Base-by-base conservation (phyloP, 768 basidiomycete species). In the Phaeotremella skinneri region DNA sequence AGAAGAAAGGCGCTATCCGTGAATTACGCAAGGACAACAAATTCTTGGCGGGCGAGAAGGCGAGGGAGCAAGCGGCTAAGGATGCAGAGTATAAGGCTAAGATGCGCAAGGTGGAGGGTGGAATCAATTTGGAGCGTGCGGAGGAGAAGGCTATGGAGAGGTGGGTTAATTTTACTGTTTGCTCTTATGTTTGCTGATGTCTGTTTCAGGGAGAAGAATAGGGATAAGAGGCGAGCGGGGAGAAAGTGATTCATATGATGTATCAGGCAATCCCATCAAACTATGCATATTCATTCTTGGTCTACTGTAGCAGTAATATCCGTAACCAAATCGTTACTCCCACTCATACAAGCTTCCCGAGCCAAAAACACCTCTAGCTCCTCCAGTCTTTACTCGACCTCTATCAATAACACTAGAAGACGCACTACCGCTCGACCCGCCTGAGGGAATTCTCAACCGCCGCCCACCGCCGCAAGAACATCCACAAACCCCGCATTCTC, bases 11-110 rank as follows among this genome's bases (percentile, higher is more conserved):
- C 43, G 96, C 96, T 3, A 91, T 99, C 62, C 82, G 94, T 47
- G 96, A 99, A 74, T 81, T 99, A 53, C 85, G 96, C 61, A 97
- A 97, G 81, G 96, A 99, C 74, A 87, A 91, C 62, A 83, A 84
- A 65, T 99, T 97, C 84, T 81, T 99, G 78, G 91, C 94, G 9
- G 82, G 81, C 27, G 91, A 93, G 73, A 86, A 91, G 68, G 86
- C 90, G 71, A 84, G 86, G 79, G 85, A 87, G 72, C 88, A 90
- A 79, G 79, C 81, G 76, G 88, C 88, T 80, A 93, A 91, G 82
- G 94, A 97, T 69, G 80, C 69, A 62, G 79, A 78, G 27, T 97
- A 99, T 78, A 85, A 84, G 68, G 83, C 85, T 49, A 83, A 85
- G 63, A 91, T 98, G 87, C 87, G 87, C 73, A 85, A 83, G 69